Evolutionary conservation across 1,284 basidiomycete genomes (phyloP).

Genomic region (Cryptococcus amylolentus): DNA sequence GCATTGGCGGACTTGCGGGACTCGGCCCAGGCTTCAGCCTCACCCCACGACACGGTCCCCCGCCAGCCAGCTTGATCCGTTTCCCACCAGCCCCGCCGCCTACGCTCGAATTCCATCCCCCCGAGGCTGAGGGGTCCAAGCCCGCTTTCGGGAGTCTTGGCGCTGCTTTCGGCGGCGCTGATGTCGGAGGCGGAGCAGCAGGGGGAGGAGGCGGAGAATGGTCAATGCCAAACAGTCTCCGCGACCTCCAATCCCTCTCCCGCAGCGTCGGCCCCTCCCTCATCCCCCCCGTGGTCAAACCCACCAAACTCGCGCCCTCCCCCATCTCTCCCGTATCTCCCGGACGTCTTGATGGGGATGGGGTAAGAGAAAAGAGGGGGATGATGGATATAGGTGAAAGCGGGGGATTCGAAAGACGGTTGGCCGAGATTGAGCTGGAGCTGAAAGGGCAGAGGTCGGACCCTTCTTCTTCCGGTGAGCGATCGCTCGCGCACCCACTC

Average conservation of each 20-base stretch:
- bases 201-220: neutral
- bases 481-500: too few species aligned
- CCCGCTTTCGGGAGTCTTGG: too few species aligned
- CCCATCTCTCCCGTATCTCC: neutral
- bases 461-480: neutral
- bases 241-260: neutral
- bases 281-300: neutral
- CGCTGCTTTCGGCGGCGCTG: too few species aligned
- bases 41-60: neutral
- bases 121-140: too few species aligned
- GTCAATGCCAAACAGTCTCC: slow-evolving; percentile 1
- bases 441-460: neutral
- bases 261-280: neutral
- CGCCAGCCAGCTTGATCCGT: neutral
- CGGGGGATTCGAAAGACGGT: neutral
- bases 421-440: neutral
- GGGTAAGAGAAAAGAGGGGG: neutral
- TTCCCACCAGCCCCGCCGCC: neutral
- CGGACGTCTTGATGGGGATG: neutral
- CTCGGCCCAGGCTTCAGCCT: neutral
- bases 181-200: neutral
- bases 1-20: neutral
- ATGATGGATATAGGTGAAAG: neutral
- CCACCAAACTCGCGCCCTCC: neutral
- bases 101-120: neutral